Evolutionary conservation across 1,284 basidiomycete species (phyloP), one percentile per base, ranked within the genome.

Genomic region (Ustilago xerochloae): DNA sequence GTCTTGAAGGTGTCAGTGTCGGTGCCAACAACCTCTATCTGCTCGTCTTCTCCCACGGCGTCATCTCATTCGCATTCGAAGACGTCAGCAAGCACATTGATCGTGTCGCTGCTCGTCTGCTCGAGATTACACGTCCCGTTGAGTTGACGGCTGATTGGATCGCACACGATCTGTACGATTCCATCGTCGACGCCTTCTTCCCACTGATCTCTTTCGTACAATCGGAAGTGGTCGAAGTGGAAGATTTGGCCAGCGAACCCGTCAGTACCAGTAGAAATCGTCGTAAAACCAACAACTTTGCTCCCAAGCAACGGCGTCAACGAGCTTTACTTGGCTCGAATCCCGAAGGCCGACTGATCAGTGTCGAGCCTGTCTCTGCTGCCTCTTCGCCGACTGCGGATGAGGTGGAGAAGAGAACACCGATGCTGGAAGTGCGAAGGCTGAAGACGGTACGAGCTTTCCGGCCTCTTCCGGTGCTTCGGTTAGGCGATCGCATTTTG

Each of bases 121-220:
- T 88, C 88, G 59, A 82, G 60, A 63, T 75, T 16, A 69, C 65
- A 0, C 63, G 73, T 10, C 71, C 78, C 5, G 72, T 77, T 43
- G 74, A 82, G 48, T 57, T 73, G 48, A 77, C 58, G 13, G 65
- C 78, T 16, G 82, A 96, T 83, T 97, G 94, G 94, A 93, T 98
- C 73, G 93, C 93, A 0, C 94, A 98, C 84, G 93, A 91, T 16
- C 88, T 97, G 54, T 87, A 97, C 81, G 95, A 97, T 82, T 96
- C 94, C 1, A 90, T 97, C 52, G 93, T 97, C 30, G 95, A 98
- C 83, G 90, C 93, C 1, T 97, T 97, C 86, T 93, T 94, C 84
- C 94, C 95, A 2, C 88, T 94, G 59, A 87, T 96, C 49, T 88
- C 91, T 56, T 91, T 91, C 62, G 91, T 97, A 45, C 93, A 94